Percentiles rank a stretch among this genome's conserved stretches.
phyloP scores from a whole-genome alignment of 768 basidiomycete genomes.

The Phylloporus sp. region DNA sequence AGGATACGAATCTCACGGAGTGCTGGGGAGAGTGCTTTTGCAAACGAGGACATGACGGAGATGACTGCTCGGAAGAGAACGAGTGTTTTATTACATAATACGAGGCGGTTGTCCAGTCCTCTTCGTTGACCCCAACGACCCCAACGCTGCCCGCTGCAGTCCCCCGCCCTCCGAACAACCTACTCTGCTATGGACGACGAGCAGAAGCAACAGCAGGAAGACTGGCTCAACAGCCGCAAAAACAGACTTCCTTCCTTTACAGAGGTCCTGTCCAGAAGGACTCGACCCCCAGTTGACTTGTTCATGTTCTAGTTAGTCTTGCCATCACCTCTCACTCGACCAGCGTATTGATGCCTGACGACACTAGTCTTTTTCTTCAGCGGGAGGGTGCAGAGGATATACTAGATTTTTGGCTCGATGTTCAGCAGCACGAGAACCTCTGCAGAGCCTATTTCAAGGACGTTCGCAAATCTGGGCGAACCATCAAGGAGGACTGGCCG shows the following conservation, averaged over 20 bases:
- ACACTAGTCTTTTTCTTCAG: conserved; percentile 83
- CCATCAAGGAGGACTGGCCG: conserved; percentile 97
- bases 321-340: neutral
- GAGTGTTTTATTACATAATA: conserved; percentile 28
- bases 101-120: conserved; percentile 6
- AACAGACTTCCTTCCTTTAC: conserved; percentile 83
- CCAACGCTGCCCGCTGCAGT: conserved; percentile 15
- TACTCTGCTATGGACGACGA: conserved; percentile 49
- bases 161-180: conserved; percentile 3
- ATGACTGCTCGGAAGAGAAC: conserved; percentile 16
- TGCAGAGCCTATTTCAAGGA: conserved; percentile 99
- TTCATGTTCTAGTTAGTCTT: conserved; percentile 96
- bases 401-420: conserved; percentile 98
- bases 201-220: conserved; percentile 55
- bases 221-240: conserved; percentile 67
- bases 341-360: conserved; percentile 3
- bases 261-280: conserved; percentile 88
- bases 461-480: conserved; percentile 88
- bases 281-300: conserved; percentile 92
- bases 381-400: conserved; percentile 95
- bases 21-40: conserved; percentile 72
- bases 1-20: conserved; percentile 78
- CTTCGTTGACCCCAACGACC: conserved; percentile 20
- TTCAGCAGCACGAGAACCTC: conserved; percentile 98
- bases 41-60: conserved; percentile 54